phyloP scores from a whole-genome alignment of 2,329 filamentous ascomycete species.

The Pyrenochaeta sp. region DNA sequence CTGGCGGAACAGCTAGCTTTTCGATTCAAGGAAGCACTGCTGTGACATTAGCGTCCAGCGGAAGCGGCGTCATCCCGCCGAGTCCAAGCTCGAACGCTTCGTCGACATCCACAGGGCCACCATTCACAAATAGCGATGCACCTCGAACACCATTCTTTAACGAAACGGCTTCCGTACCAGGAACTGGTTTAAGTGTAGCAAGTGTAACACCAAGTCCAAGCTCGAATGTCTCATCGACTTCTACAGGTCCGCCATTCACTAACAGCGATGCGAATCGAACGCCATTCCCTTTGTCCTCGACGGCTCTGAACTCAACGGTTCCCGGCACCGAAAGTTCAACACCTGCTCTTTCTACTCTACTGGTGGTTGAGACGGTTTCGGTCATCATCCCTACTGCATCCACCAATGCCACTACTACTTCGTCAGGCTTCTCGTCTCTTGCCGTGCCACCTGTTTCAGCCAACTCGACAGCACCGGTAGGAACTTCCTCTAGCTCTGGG shows the following conservation, averaged over 20 bases:
- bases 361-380: not conserved
- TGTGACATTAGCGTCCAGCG: not conserved
- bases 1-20: not conserved
- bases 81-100: not conserved
- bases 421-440: not conserved
- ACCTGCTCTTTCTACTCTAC: not conserved
- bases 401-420: not conserved
- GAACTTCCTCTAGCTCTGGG: not conserved
- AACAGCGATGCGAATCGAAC: not conserved
- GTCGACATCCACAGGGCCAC: not conserved
- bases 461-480: not conserved
- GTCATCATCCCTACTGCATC: not conserved
- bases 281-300: not conserved
- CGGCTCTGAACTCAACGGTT: not conserved
- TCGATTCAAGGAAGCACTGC: conserved; percentile 6
- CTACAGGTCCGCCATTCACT: conserved; percentile 1
- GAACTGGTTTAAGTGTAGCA: not conserved
- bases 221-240: not conserved
- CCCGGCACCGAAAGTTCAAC: not conserved
- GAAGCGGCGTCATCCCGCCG: conserved; percentile 5
- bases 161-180: not conserved
- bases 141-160: not conserved
- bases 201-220: conserved; percentile 1
- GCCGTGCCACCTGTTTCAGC: not conserved
- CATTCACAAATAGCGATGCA: not conserved